phyloP scores from a whole-genome alignment of 2,329 filamentous ascomycete genomes.

The Stemphylium vesicarium region DNA sequence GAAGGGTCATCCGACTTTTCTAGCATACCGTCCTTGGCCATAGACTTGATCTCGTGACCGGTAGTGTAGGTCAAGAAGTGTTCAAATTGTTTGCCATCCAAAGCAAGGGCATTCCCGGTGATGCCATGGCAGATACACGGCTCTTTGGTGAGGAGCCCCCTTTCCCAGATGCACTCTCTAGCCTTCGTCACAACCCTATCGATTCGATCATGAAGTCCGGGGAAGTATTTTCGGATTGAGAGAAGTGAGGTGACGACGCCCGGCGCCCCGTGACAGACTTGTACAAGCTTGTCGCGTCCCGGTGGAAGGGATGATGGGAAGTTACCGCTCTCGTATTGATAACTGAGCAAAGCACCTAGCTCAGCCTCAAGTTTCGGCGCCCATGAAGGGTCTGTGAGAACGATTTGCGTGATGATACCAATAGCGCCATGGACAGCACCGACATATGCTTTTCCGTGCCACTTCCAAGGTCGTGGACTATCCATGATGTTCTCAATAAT shows the following conservation, averaged over 20 bases:
- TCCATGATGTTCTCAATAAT: conserved; percentile 67
- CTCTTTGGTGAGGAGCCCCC: conserved; percentile 67
- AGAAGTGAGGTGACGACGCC: conserved; percentile 66
- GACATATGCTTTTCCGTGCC: conserved; percentile 67
- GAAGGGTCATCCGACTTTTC: conserved; percentile 59
- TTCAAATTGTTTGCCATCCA: conserved; percentile 57
- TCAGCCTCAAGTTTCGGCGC: conserved; percentile 61
- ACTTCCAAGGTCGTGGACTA: conserved; percentile 65
- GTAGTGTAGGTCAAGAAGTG: conserved; percentile 67
- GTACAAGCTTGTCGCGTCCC: conserved; percentile 60
- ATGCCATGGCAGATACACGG: conserved; percentile 71
- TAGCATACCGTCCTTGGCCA: conserved; percentile 59
- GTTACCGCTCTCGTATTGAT: conserved; percentile 68
- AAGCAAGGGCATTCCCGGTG: conserved; percentile 67
- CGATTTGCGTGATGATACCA: conserved; percentile 73
- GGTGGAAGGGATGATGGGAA: conserved; percentile 64
- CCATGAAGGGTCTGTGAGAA: conserved; percentile 63
- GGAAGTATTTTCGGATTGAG: conserved; percentile 63
- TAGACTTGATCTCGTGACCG: conserved; percentile 61
- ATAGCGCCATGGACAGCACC: conserved; percentile 72
- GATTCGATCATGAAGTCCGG: conserved; percentile 60
- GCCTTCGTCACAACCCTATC: conserved; percentile 60
- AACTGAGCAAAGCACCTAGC: conserved; percentile 62
- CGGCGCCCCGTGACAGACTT: conserved; percentile 72
- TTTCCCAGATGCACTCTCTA: conserved; percentile 61